Base-by-base conservation (phyloP, 345 rosid genomes). In the Aurinia saxatilis region DNA sequence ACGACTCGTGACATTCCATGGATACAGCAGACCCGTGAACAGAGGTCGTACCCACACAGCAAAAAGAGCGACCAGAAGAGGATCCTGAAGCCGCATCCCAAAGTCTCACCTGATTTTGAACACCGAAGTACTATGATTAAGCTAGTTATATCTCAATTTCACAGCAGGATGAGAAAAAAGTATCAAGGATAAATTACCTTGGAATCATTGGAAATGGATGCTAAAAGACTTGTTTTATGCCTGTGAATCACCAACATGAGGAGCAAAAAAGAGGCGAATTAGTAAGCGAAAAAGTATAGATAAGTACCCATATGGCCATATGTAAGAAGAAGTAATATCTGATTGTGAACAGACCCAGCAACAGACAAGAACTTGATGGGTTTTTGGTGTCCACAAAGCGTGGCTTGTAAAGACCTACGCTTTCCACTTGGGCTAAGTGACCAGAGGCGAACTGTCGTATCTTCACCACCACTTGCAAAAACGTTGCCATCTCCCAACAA, bases 381-480 rank as follows among this genome's bases (percentile, higher is more conserved):
- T 53, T 76, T 86, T 72, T 78, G 78, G 71, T 81, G 90, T 58
- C 85, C 90, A 16, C 75, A 61, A 58, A 84, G 65, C 15, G 90
- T 86, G 64, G 90, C 78, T 71, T 77, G 83, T 52, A 77, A 73
- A 64, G 85, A 79, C 13, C 95, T 79, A 38, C 81, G 77, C 57
- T 80, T 83, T 53, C 81, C 72, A 65, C 30, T 27, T 5, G 30
- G 5, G 30, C 5, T 27, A 27, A 86, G 83, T 31, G 95, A 79
- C 90, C 90, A 84, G 21, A 83, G 78, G 31, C 95, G 83, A 68
- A 83, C 71, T 10, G 87, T 82, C 18, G 81, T 80, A 71, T 86
- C 90, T 33, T 83, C 90, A 44, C 90, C 90, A 54, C 95, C 87
- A 60, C 87, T 86, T 45, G 85, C 85, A 76, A 83, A 60, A 36